Evolutionary conservation across 495 filamentous ascomycete genomes (phyloP), one percentile per base, ranked within the genome.

Genomic region (Penicillium robsamsonii): DNA sequence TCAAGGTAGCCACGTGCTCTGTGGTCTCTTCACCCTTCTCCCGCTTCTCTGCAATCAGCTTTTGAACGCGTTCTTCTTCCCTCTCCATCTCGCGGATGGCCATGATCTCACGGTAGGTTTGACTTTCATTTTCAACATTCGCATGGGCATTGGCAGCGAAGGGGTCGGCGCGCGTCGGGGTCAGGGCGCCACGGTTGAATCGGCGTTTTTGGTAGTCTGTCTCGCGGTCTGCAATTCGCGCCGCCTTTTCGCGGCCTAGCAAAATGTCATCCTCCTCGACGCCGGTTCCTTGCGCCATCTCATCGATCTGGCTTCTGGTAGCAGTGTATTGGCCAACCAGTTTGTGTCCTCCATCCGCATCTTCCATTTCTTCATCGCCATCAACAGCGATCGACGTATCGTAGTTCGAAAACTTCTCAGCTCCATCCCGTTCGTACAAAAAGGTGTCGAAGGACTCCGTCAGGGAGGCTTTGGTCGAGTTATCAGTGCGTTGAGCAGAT

Each of bases 251-350:
- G 67, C 90, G 87, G 30, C 87, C 88, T 35, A 91, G 78, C 58
- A 99, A 77, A 12, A 91, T 88, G 66, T 99, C 95, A 60, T 94
- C 92, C 70, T 97, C 93, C 69, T 92, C 90, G 22, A 91, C 90
- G 41, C 89, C 89, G 56, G 81, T 83, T 46, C 91, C 91, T 43
- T 78, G 84, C 9, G 93, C 90, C 75, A 97, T 93, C 78, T 99
- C 95, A 70, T 96, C 90, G 70, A 97, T 89, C 76, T 96, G 90
- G 50, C 86, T 84, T 62, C 82, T 85, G 15, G 92, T 91, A 18
- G 95, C 95, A 12, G 95, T 99, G 73, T 97, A 99, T 73, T 99
- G 95, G 55, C 92, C 95, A 29, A 97, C 91, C 56, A 99, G 77
- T 62, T 88, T 84, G 66, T 89, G 83, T 51, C 80, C 85, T 59